phyloP scores from a whole-genome alignment of 2,329 filamentous ascomycete species.

The Curvularia lunata region DNA sequence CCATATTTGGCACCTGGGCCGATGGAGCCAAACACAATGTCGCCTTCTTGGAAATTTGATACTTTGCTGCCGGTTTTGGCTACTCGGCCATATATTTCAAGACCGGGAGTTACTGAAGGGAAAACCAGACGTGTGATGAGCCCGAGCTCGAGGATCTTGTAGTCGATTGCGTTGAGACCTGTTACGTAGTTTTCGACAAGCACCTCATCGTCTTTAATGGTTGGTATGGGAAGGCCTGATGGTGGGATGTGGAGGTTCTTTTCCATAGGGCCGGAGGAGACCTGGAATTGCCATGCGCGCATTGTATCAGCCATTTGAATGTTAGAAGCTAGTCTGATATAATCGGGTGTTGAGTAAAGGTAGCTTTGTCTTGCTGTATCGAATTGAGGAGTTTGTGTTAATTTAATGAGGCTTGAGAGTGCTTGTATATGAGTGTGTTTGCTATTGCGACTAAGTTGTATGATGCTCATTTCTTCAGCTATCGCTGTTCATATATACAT shows the following conservation, averaged over 20 bases:
- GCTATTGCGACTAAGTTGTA: background rate
- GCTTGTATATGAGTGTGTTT: background rate
- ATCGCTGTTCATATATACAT: background rate
- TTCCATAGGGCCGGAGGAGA: slow-evolving; percentile 52
- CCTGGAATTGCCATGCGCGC: slow-evolving; percentile 44
- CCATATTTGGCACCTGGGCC: slow-evolving; percentile 35
- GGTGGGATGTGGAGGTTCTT: slow-evolving; percentile 57
- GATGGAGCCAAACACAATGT: slow-evolving; percentile 43
- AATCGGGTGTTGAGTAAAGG: background rate
- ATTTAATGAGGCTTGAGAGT: background rate
- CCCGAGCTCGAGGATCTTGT: slow-evolving; percentile 63
- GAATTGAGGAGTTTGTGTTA: background rate
- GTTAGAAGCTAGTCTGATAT: too few species aligned
- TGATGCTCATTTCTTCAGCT: background rate
- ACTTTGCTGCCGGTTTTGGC: slow-evolving; percentile 34
- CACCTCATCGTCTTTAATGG: slow-evolving; percentile 51
- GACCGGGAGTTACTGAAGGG: slow-evolving; percentile 53
- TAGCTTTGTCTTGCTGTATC: background rate
- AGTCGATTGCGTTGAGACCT: slow-evolving; percentile 66
- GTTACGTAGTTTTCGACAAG: slow-evolving; percentile 60
- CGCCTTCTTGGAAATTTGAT: slow-evolving; percentile 33
- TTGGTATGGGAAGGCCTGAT: slow-evolving; percentile 51
- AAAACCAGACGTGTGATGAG: slow-evolving; percentile 47
- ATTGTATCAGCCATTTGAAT: slow-evolving; percentile 57
- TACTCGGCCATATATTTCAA: slow-evolving; percentile 59